phyloP scores from a whole-genome alignment of 2,329 filamentous ascomycete genomes.

The Colletotrichum sidae region DNA sequence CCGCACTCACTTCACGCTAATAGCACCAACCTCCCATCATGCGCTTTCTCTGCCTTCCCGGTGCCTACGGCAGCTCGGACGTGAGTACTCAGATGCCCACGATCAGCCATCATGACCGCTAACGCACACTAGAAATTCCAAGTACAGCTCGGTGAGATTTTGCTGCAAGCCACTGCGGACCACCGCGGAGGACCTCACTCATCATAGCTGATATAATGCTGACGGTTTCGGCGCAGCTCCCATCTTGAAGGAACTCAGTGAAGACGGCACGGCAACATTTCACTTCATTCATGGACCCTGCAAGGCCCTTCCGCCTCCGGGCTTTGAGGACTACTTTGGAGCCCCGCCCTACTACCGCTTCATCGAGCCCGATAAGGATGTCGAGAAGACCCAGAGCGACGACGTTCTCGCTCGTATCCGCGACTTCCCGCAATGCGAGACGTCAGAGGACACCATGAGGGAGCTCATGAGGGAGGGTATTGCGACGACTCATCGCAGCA shows the following conservation, averaged over 20 bases:
- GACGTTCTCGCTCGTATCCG: slow-evolving; percentile 63
- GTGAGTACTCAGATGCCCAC: slow-evolving; percentile 49
- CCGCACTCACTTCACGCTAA: slow-evolving; percentile 14
- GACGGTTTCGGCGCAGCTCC: slow-evolving; percentile 52
- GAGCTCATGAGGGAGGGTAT: slow-evolving; percentile 57
- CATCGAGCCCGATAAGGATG: slow-evolving; percentile 61
- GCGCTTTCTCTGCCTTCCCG: slow-evolving; percentile 68
- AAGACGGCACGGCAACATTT: slow-evolving; percentile 59
- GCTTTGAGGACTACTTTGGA: slow-evolving; percentile 69
- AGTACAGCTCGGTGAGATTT: slow-evolving; percentile 59
- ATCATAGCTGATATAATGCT: slow-evolving; percentile 24
- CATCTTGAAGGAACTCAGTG: slow-evolving; percentile 59
- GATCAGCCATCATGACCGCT: slow-evolving; percentile 26
- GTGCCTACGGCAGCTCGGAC: slow-evolving; percentile 67
- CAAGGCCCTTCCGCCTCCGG: slow-evolving; percentile 60
- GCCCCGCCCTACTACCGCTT: slow-evolving; percentile 66
- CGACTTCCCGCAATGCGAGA: slow-evolving; percentile 64
- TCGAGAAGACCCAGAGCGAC: slow-evolving; percentile 55
- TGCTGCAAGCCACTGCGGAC: slow-evolving; percentile 6
- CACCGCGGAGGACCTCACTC: slow-evolving; percentile 20
- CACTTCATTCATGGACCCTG: slow-evolving; percentile 65
- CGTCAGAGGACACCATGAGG: slow-evolving; percentile 67
- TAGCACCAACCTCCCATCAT: slow-evolving; percentile 42
- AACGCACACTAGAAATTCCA: slow-evolving; percentile 61
- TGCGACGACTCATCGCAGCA: slow-evolving; percentile 51